Evolutionary conservation across 1,139 yeast genomes (phyloP).

Genomic region (Arxiozyma telluris): DNA sequence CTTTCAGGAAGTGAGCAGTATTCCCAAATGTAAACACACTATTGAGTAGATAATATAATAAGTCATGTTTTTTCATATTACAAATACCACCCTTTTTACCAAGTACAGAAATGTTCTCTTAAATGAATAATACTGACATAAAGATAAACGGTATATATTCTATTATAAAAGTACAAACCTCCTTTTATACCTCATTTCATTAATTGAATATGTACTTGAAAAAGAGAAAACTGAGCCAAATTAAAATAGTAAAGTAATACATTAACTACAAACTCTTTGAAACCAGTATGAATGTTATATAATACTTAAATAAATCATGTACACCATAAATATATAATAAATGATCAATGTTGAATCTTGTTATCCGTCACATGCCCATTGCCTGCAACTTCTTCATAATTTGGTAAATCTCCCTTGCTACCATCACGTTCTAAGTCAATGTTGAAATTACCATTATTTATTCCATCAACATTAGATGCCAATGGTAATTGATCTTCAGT

Average conservation of each 20-base stretch:
- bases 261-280: neutral
- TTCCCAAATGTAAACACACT: too few species aligned
- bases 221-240: too few species aligned
- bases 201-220: too few species aligned
- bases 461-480: neutral
- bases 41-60: too few species aligned
- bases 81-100: too few species aligned
- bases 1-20: too few species aligned
- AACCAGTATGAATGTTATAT: neutral
- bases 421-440: conserved; percentile 5
- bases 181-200: neutral
- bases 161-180: too few species aligned
- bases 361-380: neutral
- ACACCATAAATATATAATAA: neutral
- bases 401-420: neutral
- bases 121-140: neutral
- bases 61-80: too few species aligned
- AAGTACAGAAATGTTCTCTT: too few species aligned
- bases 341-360: conserved; percentile 2
- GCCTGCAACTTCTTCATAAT: neutral
- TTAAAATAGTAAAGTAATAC: neutral
- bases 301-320: neutral
- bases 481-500: neutral
- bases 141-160: neutral
- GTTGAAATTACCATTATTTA: conserved; percentile 5